phyloP scores from a whole-genome alignment of 2,329 filamentous ascomycete species.

The Fusarium goolgardi region DNA sequence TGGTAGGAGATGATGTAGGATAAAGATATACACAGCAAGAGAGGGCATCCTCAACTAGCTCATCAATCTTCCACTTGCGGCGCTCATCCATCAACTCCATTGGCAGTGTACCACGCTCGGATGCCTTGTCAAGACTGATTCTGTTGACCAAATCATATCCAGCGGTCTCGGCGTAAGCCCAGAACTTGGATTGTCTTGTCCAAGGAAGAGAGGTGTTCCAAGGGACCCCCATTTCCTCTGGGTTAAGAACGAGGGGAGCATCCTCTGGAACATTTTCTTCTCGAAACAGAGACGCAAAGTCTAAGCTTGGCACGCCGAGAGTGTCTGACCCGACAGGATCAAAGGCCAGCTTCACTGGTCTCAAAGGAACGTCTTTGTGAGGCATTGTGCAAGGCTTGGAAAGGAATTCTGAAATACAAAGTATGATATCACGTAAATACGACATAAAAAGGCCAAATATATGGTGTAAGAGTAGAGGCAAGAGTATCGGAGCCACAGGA shows the following conservation, averaged over 20 bases:
- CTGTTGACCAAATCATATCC: constrained; percentile 9
- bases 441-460: not conserved
- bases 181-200: constrained; percentile 24
- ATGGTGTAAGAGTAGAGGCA: not conserved
- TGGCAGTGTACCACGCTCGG: constrained; percentile 10
- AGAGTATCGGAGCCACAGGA: not conserved
- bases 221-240: constrained; percentile 1
- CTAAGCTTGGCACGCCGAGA: not conserved
- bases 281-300: constrained; percentile 17
- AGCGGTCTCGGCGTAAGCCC: constrained; percentile 5
- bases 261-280: not conserved
- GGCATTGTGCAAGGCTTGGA: constrained; percentile 5
- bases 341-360: constrained; percentile 16
- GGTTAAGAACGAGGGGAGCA: constrained; percentile 9
- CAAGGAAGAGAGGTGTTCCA: constrained; percentile 26
- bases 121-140: constrained; percentile 22
- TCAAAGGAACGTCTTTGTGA: constrained; percentile 18
- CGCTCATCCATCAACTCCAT: constrained; percentile 25
- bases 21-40: constrained; percentile 25
- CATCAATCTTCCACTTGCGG: constrained; percentile 23
- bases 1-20: constrained; percentile 11
- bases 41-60: constrained; percentile 24
- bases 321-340: constrained; percentile 8
- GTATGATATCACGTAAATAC: not conserved
- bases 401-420: not conserved